Evolutionary conservation across 1,139 yeast genomes (phyloP).

Genomic region (Yamadazyma conglobata): DNA sequence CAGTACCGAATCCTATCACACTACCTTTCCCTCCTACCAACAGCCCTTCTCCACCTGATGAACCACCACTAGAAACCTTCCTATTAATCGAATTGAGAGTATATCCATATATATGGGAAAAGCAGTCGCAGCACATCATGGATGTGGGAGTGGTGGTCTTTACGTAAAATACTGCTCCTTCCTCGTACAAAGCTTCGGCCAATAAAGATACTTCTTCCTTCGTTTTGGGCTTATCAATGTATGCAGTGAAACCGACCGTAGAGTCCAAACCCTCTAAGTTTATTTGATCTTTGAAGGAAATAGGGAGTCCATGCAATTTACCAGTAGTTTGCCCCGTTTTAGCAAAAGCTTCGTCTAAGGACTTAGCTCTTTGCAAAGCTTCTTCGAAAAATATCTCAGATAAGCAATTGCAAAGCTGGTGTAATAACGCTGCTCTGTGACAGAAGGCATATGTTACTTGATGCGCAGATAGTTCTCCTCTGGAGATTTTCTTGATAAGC

Average conservation of each 20-base stretch:
- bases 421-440: constrained; percentile 39
- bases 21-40: constrained; percentile 35
- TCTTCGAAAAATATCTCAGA: constrained; percentile 32
- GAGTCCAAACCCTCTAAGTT: constrained; percentile 42
- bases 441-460: constrained; percentile 14
- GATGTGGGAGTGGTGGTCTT: constrained; percentile 4
- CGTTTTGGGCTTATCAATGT: constrained; percentile 18
- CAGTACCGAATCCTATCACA: constrained; percentile 49
- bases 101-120: constrained; percentile 27
- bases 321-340: constrained; percentile 22
- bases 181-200: constrained; percentile 19
- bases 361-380: constrained; percentile 24
- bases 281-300: constrained; percentile 31
- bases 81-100: constrained; percentile 28
- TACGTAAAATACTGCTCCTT: constrained; percentile 4
- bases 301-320: constrained; percentile 35
- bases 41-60: constrained; percentile 36
- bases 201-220: constrained; percentile 10
- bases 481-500: constrained; percentile 5
- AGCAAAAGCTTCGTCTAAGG: constrained; percentile 22
- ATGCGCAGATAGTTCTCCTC: constrained; percentile 11
- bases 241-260: constrained; percentile 42
- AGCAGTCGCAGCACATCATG: constrained; percentile 26
- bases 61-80: constrained; percentile 29
- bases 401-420: constrained; percentile 38